Conservation (phyloP, 805 yeast species). For the Cyberlindnera xishuangbannaensis region DNA sequence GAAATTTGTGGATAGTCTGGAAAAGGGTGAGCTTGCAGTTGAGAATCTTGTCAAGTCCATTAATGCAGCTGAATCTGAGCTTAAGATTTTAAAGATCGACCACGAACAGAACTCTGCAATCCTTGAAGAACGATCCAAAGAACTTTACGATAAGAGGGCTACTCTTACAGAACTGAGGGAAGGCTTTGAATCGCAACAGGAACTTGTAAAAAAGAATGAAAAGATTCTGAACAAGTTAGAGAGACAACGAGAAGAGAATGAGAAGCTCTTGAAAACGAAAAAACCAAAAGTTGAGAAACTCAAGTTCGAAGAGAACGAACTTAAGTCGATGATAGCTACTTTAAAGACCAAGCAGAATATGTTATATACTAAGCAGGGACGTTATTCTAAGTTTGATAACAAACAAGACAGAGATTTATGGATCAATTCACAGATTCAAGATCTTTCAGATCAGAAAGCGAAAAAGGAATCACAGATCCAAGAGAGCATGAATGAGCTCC, state of each 20-base stretch:
- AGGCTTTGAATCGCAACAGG: slow-evolving; percentile 33
- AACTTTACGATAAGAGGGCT: slow-evolving; percentile 44
- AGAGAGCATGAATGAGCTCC: slow-evolving; percentile 15
- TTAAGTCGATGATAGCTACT: slow-evolving; percentile 35
- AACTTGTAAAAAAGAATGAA: slow-evolving; percentile 23
- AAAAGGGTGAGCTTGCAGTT: slow-evolving; percentile 52
- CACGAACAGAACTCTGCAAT: slow-evolving; percentile 46
- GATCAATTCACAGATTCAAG: slow-evolving; percentile 48
- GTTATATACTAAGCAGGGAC: slow-evolving; percentile 65
- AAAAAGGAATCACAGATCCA: slow-evolving; percentile 25
- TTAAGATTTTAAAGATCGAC: slow-evolving; percentile 53
- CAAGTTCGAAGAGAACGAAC: slow-evolving; percentile 33
- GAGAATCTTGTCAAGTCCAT: slow-evolving; percentile 41
- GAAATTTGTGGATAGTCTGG: slow-evolving; percentile 47
- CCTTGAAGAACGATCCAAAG: slow-evolving; percentile 41
- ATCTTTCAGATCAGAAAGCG: slow-evolving; percentile 21
- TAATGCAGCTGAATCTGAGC: slow-evolving; percentile 38
- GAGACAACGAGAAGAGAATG: slow-evolving; percentile 28
- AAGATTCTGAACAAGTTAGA: slow-evolving; percentile 21
- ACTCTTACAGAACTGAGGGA: slow-evolving; percentile 32
- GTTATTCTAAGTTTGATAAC: slow-evolving; percentile 52
- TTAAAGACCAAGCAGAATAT: slow-evolving; percentile 48
- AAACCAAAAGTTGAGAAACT: slow-evolving; percentile 38
- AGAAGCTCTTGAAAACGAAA: slow-evolving; percentile 30
- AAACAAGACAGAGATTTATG: slow-evolving; percentile 60